Evolutionary conservation across 73 alveolate genomes (phyloP).

Genomic region (Blepharisma japonicum): DNA sequence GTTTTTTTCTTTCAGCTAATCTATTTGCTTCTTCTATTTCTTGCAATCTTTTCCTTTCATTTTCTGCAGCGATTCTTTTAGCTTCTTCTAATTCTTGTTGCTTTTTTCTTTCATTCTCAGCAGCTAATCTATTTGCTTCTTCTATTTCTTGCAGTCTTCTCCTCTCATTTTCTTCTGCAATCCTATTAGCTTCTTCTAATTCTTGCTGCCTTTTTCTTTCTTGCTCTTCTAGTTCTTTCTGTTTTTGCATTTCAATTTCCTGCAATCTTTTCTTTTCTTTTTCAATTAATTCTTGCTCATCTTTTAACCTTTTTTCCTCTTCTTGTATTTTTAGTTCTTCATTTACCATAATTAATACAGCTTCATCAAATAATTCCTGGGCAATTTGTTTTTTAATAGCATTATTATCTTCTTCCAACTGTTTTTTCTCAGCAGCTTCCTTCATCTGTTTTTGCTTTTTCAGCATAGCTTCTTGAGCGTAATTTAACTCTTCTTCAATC

Average conservation of each 20-base stretch:
- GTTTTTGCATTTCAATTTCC: neutral
- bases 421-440: neutral
- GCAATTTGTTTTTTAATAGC: neutral
- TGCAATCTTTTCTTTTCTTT: neutral
- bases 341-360: neutral
- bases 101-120: neutral
- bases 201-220: neutral
- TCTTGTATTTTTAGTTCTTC: neutral
- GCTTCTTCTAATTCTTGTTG: neutral
- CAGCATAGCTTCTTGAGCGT: neutral
- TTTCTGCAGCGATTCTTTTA: constrained; percentile 3
- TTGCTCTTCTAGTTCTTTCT: neutral
- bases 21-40: neutral
- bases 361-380: neutral
- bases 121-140: neutral
- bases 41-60: neutral
- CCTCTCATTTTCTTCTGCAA: neutral
- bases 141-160: neutral
- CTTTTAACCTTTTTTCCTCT: neutral
- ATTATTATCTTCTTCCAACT: neutral
- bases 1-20: neutral
- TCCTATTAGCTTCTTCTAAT: neutral
- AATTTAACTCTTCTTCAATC: neutral
- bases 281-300: neutral
- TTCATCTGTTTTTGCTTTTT: neutral